phyloP scores from a whole-genome alignment of 2,329 filamentous ascomycete species.

The Stenocarpella maydis region DNA sequence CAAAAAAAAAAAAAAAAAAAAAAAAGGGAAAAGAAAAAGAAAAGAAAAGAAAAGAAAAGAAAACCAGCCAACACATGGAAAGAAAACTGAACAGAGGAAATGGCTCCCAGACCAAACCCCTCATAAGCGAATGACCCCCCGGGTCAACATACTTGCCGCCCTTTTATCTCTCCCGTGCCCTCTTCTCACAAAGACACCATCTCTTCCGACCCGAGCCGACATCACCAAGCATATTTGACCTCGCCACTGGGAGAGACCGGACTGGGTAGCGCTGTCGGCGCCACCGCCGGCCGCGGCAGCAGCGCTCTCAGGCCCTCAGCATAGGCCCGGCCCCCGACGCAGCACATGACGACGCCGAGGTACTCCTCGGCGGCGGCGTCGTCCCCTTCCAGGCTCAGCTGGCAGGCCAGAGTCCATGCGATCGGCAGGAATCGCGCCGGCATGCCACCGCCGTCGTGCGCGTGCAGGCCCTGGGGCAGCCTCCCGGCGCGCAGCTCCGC shows the following conservation, averaged over 20 bases:
- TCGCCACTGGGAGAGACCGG: slow-evolving; percentile 3
- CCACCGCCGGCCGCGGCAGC: slow-evolving; percentile 9
- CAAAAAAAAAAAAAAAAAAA: too few relatives aligned
- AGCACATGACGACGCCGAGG: not conserved
- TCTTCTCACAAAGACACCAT: too few relatives aligned
- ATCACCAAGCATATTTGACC: slow-evolving; percentile 3
- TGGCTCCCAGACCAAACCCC: too few relatives aligned
- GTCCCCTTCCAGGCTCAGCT: not conserved
- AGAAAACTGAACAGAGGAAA: too few relatives aligned
- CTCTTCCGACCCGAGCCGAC: not conserved
- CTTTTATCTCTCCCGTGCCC: not conserved
- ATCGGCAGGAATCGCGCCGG: not conserved
- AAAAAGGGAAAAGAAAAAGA: too few relatives aligned
- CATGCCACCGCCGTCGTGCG: not conserved
- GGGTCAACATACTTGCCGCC: not conserved
- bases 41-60: too few relatives aligned
- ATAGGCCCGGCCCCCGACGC: not conserved
- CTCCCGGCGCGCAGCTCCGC: slow-evolving; percentile 17
- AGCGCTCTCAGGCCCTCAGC: not conserved
- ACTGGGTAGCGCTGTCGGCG: not conserved
- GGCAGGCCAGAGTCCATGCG: slow-evolving; percentile 29
- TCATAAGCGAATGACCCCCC: too few relatives aligned
- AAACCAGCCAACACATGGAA: too few relatives aligned
- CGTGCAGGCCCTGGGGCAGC: not conserved
- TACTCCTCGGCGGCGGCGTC: not conserved